phyloP scores from a whole-genome alignment of 768 basidiomycete species.

The Trametopsis cervina region DNA sequence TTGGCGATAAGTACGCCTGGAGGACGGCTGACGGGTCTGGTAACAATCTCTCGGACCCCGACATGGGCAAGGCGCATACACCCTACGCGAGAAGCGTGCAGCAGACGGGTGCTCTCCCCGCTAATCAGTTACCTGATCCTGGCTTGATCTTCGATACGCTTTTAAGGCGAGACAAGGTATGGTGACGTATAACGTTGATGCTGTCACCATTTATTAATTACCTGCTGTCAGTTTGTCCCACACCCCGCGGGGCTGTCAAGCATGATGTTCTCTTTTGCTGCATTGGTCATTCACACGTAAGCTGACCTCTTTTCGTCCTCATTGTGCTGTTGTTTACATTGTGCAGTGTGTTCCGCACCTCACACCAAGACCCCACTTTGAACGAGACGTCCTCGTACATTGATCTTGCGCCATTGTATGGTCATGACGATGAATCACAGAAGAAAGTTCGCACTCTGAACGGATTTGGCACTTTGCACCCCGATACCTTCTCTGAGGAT shows the following conservation, averaged over 20 bases:
- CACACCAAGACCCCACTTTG: conserved; percentile 54
- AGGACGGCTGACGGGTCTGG: conserved; percentile 70
- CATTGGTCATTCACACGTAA: conserved; percentile 74
- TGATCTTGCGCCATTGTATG: conserved; percentile 80
- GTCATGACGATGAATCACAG: conserved; percentile 57
- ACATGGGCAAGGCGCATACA: conserved; percentile 70
- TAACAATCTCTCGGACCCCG: conserved; percentile 66
- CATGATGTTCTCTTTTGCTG: conserved; percentile 77
- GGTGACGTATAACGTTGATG: too few relatives aligned
- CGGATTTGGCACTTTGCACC: conserved; percentile 60
- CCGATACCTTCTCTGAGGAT: conserved; percentile 76
- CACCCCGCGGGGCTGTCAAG: conserved; percentile 79
- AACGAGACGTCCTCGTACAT: conserved; percentile 88
- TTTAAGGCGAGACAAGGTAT: conserved; percentile 61
- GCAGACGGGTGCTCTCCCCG: conserved; percentile 55
- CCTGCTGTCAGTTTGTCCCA: conserved; percentile 60
- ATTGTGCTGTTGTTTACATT: not conserved
- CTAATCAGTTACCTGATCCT: conserved; percentile 67
- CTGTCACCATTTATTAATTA: too few relatives aligned
- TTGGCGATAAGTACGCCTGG: conserved; percentile 58
- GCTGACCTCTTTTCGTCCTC: conserved; percentile 7
- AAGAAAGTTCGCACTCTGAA: conserved; percentile 47
- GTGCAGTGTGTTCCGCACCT: conserved; percentile 75
- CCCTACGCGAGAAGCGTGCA: conserved; percentile 84
- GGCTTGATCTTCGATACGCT: conserved; percentile 78